Evolutionary conservation across 1,284 basidiomycete genomes (phyloP), one percentile per base, ranked within the genome.

Genomic region (Apiotrichum mycotoxinovorans): DNA sequence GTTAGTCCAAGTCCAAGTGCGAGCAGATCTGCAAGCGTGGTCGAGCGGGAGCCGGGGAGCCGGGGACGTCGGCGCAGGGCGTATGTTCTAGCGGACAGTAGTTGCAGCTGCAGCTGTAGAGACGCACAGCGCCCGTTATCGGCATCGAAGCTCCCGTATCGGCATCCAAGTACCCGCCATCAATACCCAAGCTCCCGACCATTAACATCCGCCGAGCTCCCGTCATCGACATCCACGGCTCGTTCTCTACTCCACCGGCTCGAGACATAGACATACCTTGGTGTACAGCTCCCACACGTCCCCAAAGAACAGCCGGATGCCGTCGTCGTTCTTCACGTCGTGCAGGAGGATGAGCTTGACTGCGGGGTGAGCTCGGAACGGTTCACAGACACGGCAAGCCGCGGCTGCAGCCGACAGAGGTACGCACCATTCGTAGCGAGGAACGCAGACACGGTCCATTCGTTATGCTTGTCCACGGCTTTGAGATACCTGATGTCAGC

Each of bases 221-320:
- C 26, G 18, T 34, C 20, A 8, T 4, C 25, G 9, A 44, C 35
- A 20, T 11, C 30, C 30, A 7, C 7, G 5, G 43, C 17, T 26
- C 25, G 10, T 18, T 35, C 30, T 33, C 18, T 7, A 35, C 22
- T 35, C 46, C 46, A 12, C 20, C 17, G 17, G 47, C 5, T 7
- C n/a, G n/a, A n/a, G 7, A 8, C 20, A 22, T 18, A 20, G 9
- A 55, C 83, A 64, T 67, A 92, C 92, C 85, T 96, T 96, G 43
- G 94, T 84, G 78, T 94, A 96, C 66, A 88, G 71, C 81, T 97
- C 94, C 93, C 94, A 97, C 27, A 93, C 86, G 25, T 96, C 93
- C 69, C 84, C 84, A 70, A 97, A 89, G 80, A 97, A 97, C 52
- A 82, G 74, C 60, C 86, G 83, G 75, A 97, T 95, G 8, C 92